Conservation (phyloP, 2,329 filamentous ascomycete species). For the Arthrobotrys sphaeroides region DNA sequence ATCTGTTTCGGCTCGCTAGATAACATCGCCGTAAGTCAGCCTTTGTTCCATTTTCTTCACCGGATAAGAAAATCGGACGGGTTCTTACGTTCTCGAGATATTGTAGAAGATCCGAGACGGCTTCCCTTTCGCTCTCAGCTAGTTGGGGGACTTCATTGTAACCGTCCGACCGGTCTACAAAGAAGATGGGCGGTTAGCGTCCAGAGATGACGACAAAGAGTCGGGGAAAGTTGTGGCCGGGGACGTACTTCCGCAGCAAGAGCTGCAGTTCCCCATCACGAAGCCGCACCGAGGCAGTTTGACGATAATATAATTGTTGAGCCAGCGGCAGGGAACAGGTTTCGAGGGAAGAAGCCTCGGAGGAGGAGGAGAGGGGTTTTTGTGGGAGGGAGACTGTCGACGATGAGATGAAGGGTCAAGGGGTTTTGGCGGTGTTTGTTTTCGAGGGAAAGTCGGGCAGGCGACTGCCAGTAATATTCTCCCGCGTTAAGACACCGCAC, state of each 20-base stretch:
- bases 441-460: constrained; percentile 20
- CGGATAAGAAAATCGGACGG: not conserved
- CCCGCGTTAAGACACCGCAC: constrained; percentile 25
- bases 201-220: constrained; percentile 34
- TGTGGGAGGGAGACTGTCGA: constrained; percentile 12
- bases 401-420: constrained; percentile 50
- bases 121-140: constrained; percentile 94
- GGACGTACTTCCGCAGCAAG: constrained; percentile 63
- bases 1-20: constrained; percentile 90
- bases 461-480: constrained; percentile 8
- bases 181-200: constrained; percentile 18
- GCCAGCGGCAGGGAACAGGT: constrained; percentile 28
- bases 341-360: constrained; percentile 17
- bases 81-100: constrained; percentile 90
- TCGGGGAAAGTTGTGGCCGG: constrained; percentile 18
- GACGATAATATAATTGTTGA: constrained; percentile 11
- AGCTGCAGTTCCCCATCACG: constrained; percentile 70
- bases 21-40: constrained; percentile 22
- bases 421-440: constrained; percentile 43
- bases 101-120: constrained; percentile 91
- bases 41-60: not conserved
- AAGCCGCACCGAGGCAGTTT: constrained; percentile 53
- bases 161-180: constrained; percentile 52
- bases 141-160: constrained; percentile 74
- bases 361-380: constrained; percentile 30